Evolutionary conservation across 2,329 filamentous ascomycete species (phyloP).

Genomic region (Epichloe scottii): DNA sequence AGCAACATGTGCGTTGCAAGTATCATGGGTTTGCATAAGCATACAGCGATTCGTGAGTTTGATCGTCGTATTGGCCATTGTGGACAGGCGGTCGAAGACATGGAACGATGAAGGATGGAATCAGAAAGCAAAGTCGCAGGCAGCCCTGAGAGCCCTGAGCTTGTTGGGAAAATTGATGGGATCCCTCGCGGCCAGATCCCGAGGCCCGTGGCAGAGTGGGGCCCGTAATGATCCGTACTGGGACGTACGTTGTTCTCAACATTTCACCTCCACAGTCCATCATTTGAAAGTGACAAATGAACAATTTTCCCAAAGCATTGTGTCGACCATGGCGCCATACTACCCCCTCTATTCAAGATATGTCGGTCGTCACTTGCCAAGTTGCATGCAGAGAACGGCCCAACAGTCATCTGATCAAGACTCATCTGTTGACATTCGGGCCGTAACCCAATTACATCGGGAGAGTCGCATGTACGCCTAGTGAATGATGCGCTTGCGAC

Average conservation of each 20-base stretch:
- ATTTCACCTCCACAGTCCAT: not conserved
- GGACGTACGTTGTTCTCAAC: not conserved
- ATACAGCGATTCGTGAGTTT: conserved; percentile 13
- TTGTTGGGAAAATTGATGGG: conserved; percentile 2
- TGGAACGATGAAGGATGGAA: not conserved
- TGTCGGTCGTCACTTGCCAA: not conserved
- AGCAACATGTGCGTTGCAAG: not conserved
- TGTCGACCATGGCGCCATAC: not conserved
- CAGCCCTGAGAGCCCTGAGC: not conserved
- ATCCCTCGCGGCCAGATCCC: not conserved
- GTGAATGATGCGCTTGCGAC: not conserved
- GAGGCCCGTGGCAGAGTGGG: not conserved
- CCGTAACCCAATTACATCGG: conserved; percentile 2
- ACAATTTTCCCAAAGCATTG: no score
- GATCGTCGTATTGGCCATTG: conserved; percentile 8
- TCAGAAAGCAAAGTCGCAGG: not conserved
- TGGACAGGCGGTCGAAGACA: not conserved
- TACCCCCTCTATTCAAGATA: no score
- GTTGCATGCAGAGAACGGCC: not conserved
- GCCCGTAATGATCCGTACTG: not conserved
- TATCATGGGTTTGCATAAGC: not conserved
- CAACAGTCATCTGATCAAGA: not conserved
- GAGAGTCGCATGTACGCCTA: not conserved
- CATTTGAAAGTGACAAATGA: not conserved
- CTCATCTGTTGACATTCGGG: not conserved